phyloP scores from a whole-genome alignment of 225 moss, liverwort and hornwort species.

The Climacium dendroides region DNA sequence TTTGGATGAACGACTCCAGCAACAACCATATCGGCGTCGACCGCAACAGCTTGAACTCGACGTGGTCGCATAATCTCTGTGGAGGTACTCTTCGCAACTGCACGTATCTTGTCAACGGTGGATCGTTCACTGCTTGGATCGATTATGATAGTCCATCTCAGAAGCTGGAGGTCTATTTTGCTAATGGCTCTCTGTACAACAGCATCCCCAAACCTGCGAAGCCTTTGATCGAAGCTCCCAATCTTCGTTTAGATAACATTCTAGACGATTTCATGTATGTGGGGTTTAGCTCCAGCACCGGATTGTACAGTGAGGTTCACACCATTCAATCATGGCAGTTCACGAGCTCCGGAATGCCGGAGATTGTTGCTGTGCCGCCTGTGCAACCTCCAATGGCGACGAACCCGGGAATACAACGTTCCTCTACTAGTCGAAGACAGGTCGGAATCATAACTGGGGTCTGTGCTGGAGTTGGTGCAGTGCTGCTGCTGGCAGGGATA shows the following conservation, averaged over 20 bases:
- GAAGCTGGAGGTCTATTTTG: not conserved
- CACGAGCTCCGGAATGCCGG: not conserved
- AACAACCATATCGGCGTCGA: slow-evolving; percentile 3
- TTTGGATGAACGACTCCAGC: not conserved
- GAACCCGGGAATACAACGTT: no score
- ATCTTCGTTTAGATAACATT: not conserved
- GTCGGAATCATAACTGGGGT: no score
- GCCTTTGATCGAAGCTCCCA: not conserved
- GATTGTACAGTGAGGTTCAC: not conserved
- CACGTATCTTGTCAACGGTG: not conserved
- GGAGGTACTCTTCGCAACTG: not conserved
- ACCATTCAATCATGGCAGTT: no score
- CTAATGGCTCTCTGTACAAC: not conserved
- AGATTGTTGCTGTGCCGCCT: no score
- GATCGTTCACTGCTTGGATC: not conserved
- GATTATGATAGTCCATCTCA: not conserved
- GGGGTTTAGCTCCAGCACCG: not conserved
- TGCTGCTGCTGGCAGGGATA: no score
- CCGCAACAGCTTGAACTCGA: not conserved
- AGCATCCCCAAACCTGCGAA: not conserved
- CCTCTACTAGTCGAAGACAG: no score
- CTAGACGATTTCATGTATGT: not conserved
- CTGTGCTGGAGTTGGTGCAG: no score
- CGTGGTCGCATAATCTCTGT: not conserved
- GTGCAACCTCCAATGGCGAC: no score